These are phyloP conservation scores for Conoideocrella luteorostrata DNA, from an alignment of 2,329 filamentous ascomycete genomes.

Conservation along the genomic window DNA sequence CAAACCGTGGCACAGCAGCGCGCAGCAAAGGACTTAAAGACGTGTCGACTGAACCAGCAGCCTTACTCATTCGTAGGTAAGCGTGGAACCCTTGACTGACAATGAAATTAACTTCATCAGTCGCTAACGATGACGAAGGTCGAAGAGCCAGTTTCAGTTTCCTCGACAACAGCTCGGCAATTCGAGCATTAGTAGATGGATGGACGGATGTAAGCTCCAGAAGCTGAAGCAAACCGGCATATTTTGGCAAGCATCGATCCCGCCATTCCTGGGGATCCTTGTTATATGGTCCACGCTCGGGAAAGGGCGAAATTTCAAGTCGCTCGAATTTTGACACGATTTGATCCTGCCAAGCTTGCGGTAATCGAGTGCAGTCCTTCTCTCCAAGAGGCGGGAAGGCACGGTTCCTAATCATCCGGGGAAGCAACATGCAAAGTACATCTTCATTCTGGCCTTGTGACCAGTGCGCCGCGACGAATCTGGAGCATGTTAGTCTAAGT, in stretches of 20 bases:
- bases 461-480: slow-evolving; percentile 73
- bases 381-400: slow-evolving; percentile 48
- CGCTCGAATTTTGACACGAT: slow-evolving; percentile 64
- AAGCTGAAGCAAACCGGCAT: slow-evolving; percentile 60
- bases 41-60: slow-evolving; percentile 50
- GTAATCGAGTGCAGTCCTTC: slow-evolving; percentile 49
- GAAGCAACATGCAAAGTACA: slow-evolving; percentile 61
- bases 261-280: slow-evolving; percentile 57
- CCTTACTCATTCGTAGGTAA: slow-evolving; percentile 60
- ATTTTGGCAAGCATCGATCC: slow-evolving; percentile 58
- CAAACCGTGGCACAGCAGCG: slow-evolving; percentile 59
- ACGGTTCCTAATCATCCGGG: slow-evolving; percentile 52
- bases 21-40: slow-evolving; percentile 60
- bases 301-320: slow-evolving; percentile 58
- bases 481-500: slow-evolving; percentile 27
- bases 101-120: slow-evolving; percentile 64
- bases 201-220: slow-evolving; percentile 57
- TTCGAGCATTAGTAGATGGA: slow-evolving; percentile 58
- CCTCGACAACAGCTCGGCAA: slow-evolving; percentile 57
- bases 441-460: slow-evolving; percentile 58
- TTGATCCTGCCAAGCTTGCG: slow-evolving; percentile 65
- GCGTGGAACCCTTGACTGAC: slow-evolving; percentile 68
- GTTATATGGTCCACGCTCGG: slow-evolving; percentile 55
- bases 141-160: slow-evolving; percentile 61
- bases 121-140: slow-evolving; percentile 51